phyloP scores from a whole-genome alignment of 805 yeast species.

The Saccharomycopsis amapae region DNA sequence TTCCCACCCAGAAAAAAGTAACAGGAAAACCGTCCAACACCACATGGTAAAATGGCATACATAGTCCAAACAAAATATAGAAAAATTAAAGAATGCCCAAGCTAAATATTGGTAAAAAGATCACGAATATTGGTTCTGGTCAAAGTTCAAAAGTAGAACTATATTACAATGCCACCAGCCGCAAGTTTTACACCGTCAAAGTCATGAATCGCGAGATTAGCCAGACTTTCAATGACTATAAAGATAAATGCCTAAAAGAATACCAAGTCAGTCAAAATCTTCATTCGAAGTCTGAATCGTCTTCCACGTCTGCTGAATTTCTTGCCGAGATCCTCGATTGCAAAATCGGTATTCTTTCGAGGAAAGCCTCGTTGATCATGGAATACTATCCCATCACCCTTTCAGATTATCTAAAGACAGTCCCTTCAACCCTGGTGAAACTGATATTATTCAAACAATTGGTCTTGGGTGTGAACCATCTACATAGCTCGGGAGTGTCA shows the following conservation, averaged over 20 bases:
- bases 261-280: not conserved
- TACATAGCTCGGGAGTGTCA: constrained; percentile 87
- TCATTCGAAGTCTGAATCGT: not conserved
- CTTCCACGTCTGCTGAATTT: too few relatives aligned
- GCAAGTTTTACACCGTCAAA: constrained; percentile 1
- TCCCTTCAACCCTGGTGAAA: constrained; percentile 3
- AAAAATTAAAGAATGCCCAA: not conserved
- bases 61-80: too few relatives aligned
- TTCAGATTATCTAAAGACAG: constrained; percentile 3
- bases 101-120: constrained; percentile 5
- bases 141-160: constrained; percentile 13
- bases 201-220: not conserved
- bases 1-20: too few relatives aligned
- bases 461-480: constrained; percentile 68
- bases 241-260: constrained; percentile 5
- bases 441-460: constrained; percentile 57
- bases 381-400: constrained; percentile 17
- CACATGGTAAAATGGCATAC: too few relatives aligned
- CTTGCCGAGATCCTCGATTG: too few relatives aligned
- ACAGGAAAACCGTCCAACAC: too few relatives aligned
- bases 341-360: not conserved
- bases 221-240: constrained; percentile 1
- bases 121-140: constrained; percentile 12
- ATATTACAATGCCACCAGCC: not conserved
- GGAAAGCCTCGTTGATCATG: constrained; percentile 5